phyloP scores from a whole-genome alignment of 2,329 filamentous ascomycete genomes.

The Fusarium cicatricum region DNA sequence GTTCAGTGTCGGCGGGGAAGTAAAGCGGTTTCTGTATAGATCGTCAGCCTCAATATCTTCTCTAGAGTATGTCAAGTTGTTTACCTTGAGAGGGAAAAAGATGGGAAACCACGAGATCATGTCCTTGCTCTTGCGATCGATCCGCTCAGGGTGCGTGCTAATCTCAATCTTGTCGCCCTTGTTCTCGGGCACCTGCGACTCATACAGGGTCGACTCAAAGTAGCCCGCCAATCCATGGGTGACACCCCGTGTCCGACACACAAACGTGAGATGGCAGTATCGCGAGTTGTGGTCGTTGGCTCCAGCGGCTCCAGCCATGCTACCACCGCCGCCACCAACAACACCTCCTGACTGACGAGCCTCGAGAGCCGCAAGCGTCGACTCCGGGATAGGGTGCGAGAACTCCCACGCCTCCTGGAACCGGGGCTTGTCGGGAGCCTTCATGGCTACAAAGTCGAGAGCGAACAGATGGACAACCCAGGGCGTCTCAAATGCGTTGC shows the following conservation, averaged over 20 bases:
- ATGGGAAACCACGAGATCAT: conserved; percentile 99
- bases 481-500: conserved; percentile 84
- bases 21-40: conserved; percentile 77
- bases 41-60: conserved; percentile 2
- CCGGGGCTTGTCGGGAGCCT: conserved; percentile 63
- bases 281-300: conserved; percentile 92
- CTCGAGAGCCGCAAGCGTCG: conserved; percentile 63
- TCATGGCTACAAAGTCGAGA: conserved; percentile 82
- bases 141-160: conserved; percentile 90
- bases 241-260: conserved; percentile 79
- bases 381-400: conserved; percentile 72
- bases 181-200: conserved; percentile 53
- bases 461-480: conserved; percentile 95
- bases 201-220: conserved; percentile 95
- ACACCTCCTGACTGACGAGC: conserved; percentile 70
- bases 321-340: conserved; percentile 73
- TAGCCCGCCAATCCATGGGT: conserved; percentile 93
- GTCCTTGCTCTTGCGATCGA: conserved; percentile 90
- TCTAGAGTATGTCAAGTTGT: conserved; percentile 35
- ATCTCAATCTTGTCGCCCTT: conserved; percentile 74
- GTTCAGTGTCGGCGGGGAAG: conserved; percentile 82
- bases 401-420: conserved; percentile 86
- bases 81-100: conserved; percentile 93
- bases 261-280: conserved; percentile 80
- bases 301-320: conserved; percentile 77